Percentiles rank a stretch among this genome's conserved stretches.
Conservation (phyloP, 176 grass and related monocot genomes). For the Bolboschoenus planiculmis region DNA sequence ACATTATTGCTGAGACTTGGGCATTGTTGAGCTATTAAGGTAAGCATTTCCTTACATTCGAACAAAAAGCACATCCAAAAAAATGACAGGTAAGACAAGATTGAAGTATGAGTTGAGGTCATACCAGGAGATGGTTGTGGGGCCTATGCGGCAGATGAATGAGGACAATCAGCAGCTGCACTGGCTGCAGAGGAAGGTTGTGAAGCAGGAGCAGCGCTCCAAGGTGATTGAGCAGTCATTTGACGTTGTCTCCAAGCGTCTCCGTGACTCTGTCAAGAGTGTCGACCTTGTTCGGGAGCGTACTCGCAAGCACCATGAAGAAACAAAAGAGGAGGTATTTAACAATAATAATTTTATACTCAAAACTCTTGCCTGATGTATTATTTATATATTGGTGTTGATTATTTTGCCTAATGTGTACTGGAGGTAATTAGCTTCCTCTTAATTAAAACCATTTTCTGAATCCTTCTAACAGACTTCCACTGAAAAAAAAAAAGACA, state of each 20-base stretch:
- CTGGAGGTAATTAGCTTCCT: neutral
- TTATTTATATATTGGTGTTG: neutral
- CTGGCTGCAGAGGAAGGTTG: conserved; percentile 53
- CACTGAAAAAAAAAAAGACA: neutral
- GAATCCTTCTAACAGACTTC: neutral
- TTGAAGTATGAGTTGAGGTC: conserved; percentile 76
- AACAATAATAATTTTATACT: neutral
- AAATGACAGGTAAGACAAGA: conserved; percentile 49
- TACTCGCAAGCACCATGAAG: conserved; percentile 51
- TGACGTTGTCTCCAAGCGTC: conserved; percentile 37
- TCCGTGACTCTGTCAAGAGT: conserved; percentile 42
- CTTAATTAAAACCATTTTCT: neutral
- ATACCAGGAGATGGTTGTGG: conserved; percentile 87
- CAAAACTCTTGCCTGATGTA: neutral
- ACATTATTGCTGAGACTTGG: neutral
- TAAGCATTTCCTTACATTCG: conserved; percentile 5
- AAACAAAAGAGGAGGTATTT: conserved; percentile 70
- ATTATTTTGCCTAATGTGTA: neutral
- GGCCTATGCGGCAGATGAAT: conserved; percentile 71
- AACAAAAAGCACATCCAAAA: neutral
- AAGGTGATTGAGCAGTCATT: conserved; percentile 62
- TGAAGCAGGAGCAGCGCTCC: conserved; percentile 38
- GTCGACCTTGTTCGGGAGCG: conserved; percentile 41
- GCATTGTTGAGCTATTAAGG: neutral
- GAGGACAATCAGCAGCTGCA: conserved; percentile 77